Evolutionary conservation across 495 filamentous ascomycete genomes (phyloP).

Genomic region (Aspergillus steynii): DNA sequence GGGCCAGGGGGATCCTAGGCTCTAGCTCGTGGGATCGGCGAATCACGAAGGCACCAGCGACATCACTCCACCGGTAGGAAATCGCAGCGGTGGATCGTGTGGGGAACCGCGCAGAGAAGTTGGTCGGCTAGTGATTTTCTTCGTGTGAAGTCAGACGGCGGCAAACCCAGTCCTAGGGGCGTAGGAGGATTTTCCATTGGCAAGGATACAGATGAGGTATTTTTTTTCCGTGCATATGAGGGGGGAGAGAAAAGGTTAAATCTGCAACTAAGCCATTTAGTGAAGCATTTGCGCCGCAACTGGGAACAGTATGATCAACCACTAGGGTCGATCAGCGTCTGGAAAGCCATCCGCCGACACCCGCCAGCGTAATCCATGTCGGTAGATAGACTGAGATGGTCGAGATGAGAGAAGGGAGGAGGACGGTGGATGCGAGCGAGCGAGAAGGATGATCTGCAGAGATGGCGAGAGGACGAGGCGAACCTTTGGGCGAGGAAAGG

Average conservation of each 20-base stretch:
- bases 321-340: slow-evolving; percentile 20
- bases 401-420: not conserved
- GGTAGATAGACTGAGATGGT: not conserved
- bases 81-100: slow-evolving; percentile 7
- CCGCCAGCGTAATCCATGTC: not conserved
- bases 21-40: slow-evolving; percentile 11
- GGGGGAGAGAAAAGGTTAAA: slow-evolving; percentile 5
- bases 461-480: not conserved
- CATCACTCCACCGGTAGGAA: slow-evolving; percentile 7
- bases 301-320: slow-evolving; percentile 19
- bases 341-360: not conserved
- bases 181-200: slow-evolving; percentile 2
- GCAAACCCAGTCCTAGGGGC: not conserved
- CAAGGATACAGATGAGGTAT: slow-evolving; percentile 9
- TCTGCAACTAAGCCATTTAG: slow-evolving; percentile 10
- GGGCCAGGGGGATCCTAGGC: slow-evolving; percentile 9
- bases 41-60: slow-evolving; percentile 4
- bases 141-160: not conserved
- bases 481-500: slow-evolving; percentile 1
- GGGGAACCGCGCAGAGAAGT: slow-evolving; percentile 7
- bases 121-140: slow-evolving; percentile 3
- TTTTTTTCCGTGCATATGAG: slow-evolving; percentile 8
- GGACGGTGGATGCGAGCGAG: not conserved
- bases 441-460: slow-evolving; percentile 1
- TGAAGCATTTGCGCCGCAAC: slow-evolving; percentile 4